phyloP scores from a whole-genome alignment of 1,139 yeast genomes.

The Nadsonia commutata region DNA sequence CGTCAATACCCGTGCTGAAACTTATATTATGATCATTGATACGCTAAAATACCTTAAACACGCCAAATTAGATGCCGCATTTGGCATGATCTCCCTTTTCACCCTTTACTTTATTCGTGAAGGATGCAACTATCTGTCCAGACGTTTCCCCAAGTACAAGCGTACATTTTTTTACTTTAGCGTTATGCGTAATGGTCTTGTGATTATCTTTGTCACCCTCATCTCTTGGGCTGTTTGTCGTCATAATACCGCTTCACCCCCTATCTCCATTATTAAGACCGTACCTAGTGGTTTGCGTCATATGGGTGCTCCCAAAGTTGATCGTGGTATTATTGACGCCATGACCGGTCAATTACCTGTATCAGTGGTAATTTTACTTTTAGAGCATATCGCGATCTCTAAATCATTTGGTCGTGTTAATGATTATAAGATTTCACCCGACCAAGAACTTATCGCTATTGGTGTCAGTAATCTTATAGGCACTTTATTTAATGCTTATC shows the following conservation, averaged over 20 bases:
- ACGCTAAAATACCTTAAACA: slow-evolving; percentile 57
- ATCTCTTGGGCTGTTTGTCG: slow-evolving; percentile 50
- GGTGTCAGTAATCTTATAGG: slow-evolving; percentile 86
- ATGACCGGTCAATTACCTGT: slow-evolving; percentile 76
- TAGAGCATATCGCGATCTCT: slow-evolving; percentile 88
- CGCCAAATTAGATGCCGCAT: slow-evolving; percentile 70
- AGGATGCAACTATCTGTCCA: slow-evolving; percentile 39
- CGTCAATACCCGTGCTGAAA: slow-evolving; percentile 49
- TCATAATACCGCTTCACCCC: slow-evolving; percentile 27
- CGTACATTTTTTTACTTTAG: slow-evolving; percentile 50
- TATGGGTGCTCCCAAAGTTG: slow-evolving; percentile 59
- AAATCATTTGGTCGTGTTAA: slow-evolving; percentile 88
- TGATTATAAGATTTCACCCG: slow-evolving; percentile 81
- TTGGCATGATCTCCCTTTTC: slow-evolving; percentile 64
- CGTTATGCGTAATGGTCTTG: slow-evolving; percentile 69
- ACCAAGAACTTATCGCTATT: slow-evolving; percentile 88
- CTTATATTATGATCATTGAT: slow-evolving; percentile 57
- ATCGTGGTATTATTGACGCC: slow-evolving; percentile 42
- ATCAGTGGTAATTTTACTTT: slow-evolving; percentile 61
- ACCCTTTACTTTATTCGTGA: slow-evolving; percentile 56
- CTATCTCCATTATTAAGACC: slow-evolving; percentile 52
- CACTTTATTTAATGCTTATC: slow-evolving; percentile 84
- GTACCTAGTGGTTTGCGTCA: slow-evolving; percentile 75
- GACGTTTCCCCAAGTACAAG: slow-evolving; percentile 48
- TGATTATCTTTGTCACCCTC: slow-evolving; percentile 63